Base-by-base conservation (phyloP, 2,329 filamentous ascomycete genomes). In the Cadophora malorum region DNA sequence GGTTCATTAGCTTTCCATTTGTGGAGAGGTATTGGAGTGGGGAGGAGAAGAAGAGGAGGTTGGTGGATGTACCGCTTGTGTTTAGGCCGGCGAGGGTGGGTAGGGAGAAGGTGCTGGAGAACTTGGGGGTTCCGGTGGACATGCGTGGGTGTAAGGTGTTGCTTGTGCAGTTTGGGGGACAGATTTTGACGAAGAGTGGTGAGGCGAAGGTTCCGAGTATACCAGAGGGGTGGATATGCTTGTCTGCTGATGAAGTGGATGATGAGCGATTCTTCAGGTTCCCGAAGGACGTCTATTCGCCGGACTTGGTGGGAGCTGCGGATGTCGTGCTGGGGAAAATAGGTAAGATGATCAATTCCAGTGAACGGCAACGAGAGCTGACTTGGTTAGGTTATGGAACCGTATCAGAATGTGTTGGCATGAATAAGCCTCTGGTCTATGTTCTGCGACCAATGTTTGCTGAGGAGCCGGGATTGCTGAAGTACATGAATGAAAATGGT, bases 371-470 rank as follows among this genome's bases (percentile, higher is more conserved):
- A 35, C 4, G 49, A 16, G 19, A 0, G n/a, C 61, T 53, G 47
- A 53, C 16, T 25, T 3, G 19, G 1, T 10, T 45, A 64, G 63
- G 63, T 8, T 64, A 64, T 47, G 63, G 63, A n/a, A 64, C 63
- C 0, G 63, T 64, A 19, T 64, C 63, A 3, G 63, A 64, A 49
- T 64, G 63, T 23, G 63, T 64, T 31, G 63, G 63, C 21, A 64
- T 64, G 63, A 58, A 64, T 16, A 64, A 47, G 28, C 23, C 50
- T 2, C 52, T 64, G 31, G 35, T 64, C 25, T 64, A 64, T 33
- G 52, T 64, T 33, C 38, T 56, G 25, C 63, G 63, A 25, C 63
- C 63, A 3, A 56, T 58, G 38, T 64, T 64, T 23, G 63, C 50
- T 16, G 63, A 64, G 19, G 63, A 64, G 23, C 63, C 52, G 9